A percentile compares a stretch with the other conserved stretches of the same genome.
Conservation (phyloP, 148 eudicot species). For the Polygonum maritimum region DNA sequence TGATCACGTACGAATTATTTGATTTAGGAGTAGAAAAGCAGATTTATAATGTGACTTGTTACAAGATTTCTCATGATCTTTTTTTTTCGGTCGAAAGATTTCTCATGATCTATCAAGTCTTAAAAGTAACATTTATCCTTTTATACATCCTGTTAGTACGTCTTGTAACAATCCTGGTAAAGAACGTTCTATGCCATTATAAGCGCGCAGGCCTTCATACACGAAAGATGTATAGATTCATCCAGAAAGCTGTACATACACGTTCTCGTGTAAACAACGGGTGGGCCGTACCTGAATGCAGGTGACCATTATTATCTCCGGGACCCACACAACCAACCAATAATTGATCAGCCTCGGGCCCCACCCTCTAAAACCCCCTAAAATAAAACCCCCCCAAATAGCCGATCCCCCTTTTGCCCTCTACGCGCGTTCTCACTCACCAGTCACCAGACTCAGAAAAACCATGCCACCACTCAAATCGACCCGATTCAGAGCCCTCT, state of each 20-base stretch:
- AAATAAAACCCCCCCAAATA: neutral
- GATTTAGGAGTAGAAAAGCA: neutral
- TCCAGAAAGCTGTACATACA: neutral
- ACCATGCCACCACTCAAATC: neutral
- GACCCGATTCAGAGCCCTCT: neutral
- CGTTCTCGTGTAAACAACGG: neutral
- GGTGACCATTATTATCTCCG: neutral
- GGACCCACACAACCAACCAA: slow-evolving; percentile 8
- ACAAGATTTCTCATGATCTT: too few relatives aligned
- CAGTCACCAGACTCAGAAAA: too few relatives aligned
- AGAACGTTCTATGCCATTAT: too few relatives aligned
- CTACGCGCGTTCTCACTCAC: neutral
- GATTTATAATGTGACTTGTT: too few relatives aligned
- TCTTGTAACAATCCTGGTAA: too few relatives aligned
- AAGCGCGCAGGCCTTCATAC: too few relatives aligned
- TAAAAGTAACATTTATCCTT: too few relatives aligned
- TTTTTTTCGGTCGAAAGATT: too few relatives aligned
- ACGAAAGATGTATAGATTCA: neutral
- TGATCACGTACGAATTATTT: neutral
- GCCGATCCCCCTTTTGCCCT: too few relatives aligned
- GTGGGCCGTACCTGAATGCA: neutral
- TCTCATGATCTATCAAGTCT: too few relatives aligned
- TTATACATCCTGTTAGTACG: too few relatives aligned
- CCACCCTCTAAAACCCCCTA: neutral
- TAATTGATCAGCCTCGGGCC: neutral